Evolutionary conservation across 2,329 filamentous ascomycete genomes (phyloP).

Genomic region (Cyphellophora attinorum): DNA sequence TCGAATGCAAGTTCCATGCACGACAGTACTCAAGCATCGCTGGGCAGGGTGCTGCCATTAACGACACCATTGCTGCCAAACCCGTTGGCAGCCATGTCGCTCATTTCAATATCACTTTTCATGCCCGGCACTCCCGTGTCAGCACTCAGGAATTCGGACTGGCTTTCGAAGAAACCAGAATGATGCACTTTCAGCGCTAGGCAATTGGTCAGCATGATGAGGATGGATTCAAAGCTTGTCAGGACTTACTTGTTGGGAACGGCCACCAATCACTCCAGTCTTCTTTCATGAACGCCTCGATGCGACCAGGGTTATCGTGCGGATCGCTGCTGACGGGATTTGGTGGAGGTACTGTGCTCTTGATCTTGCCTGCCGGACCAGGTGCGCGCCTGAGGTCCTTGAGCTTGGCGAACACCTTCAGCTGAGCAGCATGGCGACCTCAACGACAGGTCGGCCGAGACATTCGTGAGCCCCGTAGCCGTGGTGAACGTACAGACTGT

Average conservation of each 20-base stretch:
- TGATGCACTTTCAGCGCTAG: conserved; percentile 19
- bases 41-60: conserved; percentile 3
- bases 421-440: conserved; percentile 32
- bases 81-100: conserved; percentile 15
- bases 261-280: conserved; percentile 33
- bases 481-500: conserved; percentile 32
- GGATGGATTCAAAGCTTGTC: background rate
- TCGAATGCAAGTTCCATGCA: too few species aligned
- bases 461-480: conserved; percentile 41
- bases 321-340: conserved; percentile 19
- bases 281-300: conserved; percentile 34
- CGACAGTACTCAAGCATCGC: background rate
- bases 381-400: conserved; percentile 32
- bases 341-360: conserved; percentile 25
- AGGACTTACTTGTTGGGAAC: conserved; percentile 25
- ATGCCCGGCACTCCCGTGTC: conserved; percentile 16
- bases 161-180: conserved; percentile 13
- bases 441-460: conserved; percentile 31
- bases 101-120: conserved; percentile 12
- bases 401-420: conserved; percentile 30
- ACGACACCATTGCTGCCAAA: conserved; percentile 8
- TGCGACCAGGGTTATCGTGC: conserved; percentile 24
- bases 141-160: conserved; percentile 12
- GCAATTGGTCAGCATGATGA: background rate
- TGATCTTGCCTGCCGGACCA: conserved; percentile 30